Percentiles rank a stretch among this genome's conserved stretches.
These are phyloP conservation scores for Arxiozyma telluris DNA, from an alignment of 1,139 yeast species.

Conservation along the genomic window DNA sequence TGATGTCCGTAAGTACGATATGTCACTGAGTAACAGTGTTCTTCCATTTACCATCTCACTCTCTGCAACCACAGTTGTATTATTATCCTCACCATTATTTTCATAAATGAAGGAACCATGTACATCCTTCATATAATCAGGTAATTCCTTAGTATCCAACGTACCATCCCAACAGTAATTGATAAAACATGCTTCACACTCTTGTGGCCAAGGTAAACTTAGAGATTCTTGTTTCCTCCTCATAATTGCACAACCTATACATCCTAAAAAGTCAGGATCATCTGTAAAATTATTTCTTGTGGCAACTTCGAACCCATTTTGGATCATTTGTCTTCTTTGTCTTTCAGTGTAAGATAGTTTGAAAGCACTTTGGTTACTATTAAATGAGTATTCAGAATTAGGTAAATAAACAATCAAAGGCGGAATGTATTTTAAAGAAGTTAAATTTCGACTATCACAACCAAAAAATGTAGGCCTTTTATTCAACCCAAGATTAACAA, in stretches of 20 bases:
- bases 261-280: conserved; percentile 65
- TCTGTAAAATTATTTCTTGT: conserved; percentile 66
- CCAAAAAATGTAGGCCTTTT: conserved; percentile 78
- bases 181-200: conserved; percentile 49
- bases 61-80: background rate
- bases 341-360: conserved; percentile 53
- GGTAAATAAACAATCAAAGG: conserved; percentile 77
- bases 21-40: conserved; percentile 1
- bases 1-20: conserved; percentile 9
- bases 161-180: conserved; percentile 27
- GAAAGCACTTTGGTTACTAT: conserved; percentile 66
- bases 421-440: conserved; percentile 46
- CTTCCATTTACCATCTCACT: conserved; percentile 2
- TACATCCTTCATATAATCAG: conserved; percentile 12
- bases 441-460: conserved; percentile 61
- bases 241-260: conserved; percentile 83
- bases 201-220: conserved; percentile 32
- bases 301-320: conserved; percentile 74
- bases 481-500: conserved; percentile 47
- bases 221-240: conserved; percentile 74
- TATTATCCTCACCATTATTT: conserved; percentile 5
- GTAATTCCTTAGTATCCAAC: conserved; percentile 11
- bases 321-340: conserved; percentile 53
- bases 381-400: conserved; percentile 59
- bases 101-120: conserved; percentile 15